Evolutionary conservation across 805 yeast genomes (phyloP).

Genomic region (Trichomonascus vanleenenianus): DNA sequence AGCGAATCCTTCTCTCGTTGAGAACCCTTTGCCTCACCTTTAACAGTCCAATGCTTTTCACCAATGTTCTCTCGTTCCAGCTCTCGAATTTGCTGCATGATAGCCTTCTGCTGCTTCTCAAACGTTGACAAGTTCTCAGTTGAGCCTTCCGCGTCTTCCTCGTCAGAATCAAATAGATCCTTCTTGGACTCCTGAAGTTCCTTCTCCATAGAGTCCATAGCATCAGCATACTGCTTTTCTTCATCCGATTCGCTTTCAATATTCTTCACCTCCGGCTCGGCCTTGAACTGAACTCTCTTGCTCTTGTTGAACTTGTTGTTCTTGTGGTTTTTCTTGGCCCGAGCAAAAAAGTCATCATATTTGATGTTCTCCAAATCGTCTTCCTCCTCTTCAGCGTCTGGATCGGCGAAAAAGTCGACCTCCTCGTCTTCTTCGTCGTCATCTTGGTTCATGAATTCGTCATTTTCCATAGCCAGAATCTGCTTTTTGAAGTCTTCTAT

Average conservation of each 20-base stretch:
- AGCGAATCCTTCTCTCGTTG: conserved; percentile 82
- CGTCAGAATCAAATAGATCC: conserved; percentile 37
- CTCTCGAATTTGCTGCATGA: conserved; percentile 68
- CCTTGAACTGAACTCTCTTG: conserved; percentile 1
- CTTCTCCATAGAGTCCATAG: conserved; percentile 20
- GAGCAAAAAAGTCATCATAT: conserved; percentile 34
- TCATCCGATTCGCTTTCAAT: conserved; percentile 20
- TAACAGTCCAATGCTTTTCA: conserved; percentile 88
- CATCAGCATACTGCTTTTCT: conserved; percentile 4
- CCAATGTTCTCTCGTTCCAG: conserved; percentile 84
- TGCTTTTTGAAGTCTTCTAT: conserved; percentile 78
- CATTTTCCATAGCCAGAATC: conserved; percentile 54
- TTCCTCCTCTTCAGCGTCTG: conserved; percentile 32
- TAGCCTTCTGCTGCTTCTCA: conserved; percentile 71
- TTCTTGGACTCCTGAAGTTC: conserved; percentile 15
- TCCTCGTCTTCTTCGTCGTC: conserved; percentile 42
- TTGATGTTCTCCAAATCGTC: conserved; percentile 31
- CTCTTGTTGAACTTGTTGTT: conserved; percentile 7
- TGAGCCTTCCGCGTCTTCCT: conserved; percentile 51
- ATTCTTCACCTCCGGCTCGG: conserved; percentile 9
- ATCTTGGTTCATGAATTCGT: conserved; percentile 20
- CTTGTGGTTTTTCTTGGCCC: conserved; percentile 13
- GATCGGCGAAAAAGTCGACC: conserved; percentile 37
- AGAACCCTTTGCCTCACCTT: conserved; percentile 80
- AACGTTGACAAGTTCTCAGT: conserved; percentile 54